phyloP scores from a whole-genome alignment of 257 asterid genomes.

The Orobanche coerulescens region DNA sequence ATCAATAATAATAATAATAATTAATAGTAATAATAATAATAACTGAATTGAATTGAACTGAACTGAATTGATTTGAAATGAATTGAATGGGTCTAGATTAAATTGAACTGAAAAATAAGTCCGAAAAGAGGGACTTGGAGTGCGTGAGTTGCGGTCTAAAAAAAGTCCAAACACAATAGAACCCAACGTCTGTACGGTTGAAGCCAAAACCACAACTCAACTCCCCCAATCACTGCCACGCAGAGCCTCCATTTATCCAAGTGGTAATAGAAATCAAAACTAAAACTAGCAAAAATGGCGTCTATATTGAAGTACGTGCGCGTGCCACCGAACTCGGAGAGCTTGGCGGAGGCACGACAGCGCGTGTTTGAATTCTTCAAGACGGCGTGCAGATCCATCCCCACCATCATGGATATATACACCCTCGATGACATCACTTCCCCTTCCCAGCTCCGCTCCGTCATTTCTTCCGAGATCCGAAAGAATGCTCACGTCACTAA shows the following conservation, averaged over 20 bases:
- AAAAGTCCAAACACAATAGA: no score
- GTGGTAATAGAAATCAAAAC: background rate
- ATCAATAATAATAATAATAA: no score
- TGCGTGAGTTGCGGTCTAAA: no score
- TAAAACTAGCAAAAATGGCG: conserved; percentile 25
- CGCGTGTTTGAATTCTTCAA: conserved; percentile 74
- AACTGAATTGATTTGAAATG: no score
- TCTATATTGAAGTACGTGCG: conserved; percentile 46
- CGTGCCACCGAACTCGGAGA: conserved; percentile 67
- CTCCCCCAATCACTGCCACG: background rate
- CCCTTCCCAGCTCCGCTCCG: conserved; percentile 63
- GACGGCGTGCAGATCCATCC: conserved; percentile 81
- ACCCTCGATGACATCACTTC: conserved; percentile 56
- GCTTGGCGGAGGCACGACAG: conserved; percentile 55
- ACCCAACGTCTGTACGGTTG: no score
- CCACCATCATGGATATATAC: conserved; percentile 67
- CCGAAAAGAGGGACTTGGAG: no score
- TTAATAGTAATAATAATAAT: no score
- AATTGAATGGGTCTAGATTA: no score
- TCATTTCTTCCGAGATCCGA: conserved; percentile 58
- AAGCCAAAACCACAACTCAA: no score
- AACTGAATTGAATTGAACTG: no score
- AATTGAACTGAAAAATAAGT: no score
- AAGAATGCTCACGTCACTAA: conserved; percentile 56
- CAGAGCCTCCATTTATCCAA: background rate